Base-by-base conservation (phyloP, 225 moss, liverwort and hornwort genomes). In the Neckera pumila region DNA sequence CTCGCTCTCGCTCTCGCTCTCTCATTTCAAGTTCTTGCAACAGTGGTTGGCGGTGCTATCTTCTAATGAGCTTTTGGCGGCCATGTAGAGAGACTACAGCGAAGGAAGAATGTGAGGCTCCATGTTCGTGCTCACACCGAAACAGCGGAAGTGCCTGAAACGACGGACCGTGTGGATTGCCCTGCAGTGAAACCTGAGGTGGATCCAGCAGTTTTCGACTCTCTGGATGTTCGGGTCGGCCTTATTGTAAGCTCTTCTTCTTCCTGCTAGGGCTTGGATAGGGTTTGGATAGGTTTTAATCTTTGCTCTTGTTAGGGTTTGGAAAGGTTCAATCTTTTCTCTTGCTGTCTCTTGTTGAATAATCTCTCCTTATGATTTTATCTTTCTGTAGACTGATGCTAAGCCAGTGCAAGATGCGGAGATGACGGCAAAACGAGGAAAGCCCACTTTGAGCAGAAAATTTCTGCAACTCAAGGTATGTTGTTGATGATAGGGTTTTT, bases 351-450 rank as follows among this genome's bases (percentile, higher is more conserved):
- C 87, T 71, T 51, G 34, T 59, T 47, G 45, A 58, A 16, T 22
- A 62, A 43, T 53, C 75, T 70, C 57, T 11, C 15, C 66, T 30
- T 11, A 34, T 23, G 56, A 47, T 73, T 71, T 83, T 60, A 36
- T 89, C 36, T 71, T 57, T 86, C 63, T 75, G 74, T 89, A 96
- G 96, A 94, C 94, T 58, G 94, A 93, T 17, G 96, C 95, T 12
- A 94, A 94, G 87, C 89, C 94, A 59, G 94, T 95, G 85, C 79
- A 91, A 79, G 96, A 96, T 86, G 91, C 80, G 79, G 95, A 94
- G 86, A 96, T 96, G 95, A 94, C 94, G 64, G 92, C 93, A 42
- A 95, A 95, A 85, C 90, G 96, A 28, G 95, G 95, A 56, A 90
- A 95, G 81, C 95, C 88, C 45, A 92, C 92, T 74, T 45, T 84